These are phyloP conservation scores for Alternaria ventricosa DNA, from an alignment of 2,329 filamentous ascomycete genomes.

Conservation along the genomic window DNA sequence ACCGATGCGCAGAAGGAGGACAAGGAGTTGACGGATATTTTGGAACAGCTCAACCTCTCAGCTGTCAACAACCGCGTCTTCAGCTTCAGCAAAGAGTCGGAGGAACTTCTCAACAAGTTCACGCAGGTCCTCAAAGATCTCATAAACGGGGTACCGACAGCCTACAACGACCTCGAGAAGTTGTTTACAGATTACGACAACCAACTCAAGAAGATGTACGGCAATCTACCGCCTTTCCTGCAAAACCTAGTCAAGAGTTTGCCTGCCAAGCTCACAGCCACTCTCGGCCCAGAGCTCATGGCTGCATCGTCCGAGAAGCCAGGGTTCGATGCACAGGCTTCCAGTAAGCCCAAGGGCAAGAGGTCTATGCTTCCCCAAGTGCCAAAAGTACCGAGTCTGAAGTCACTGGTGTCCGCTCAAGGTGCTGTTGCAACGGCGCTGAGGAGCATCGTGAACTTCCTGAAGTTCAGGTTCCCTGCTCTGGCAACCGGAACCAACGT, in stretches of 20 bases:
- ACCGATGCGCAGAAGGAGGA: constrained; percentile 62
- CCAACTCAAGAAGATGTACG: constrained; percentile 69
- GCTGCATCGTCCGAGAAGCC: constrained; percentile 77
- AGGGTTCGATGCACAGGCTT: constrained; percentile 51
- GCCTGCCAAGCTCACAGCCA: constrained; percentile 79
- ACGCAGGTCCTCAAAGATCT: constrained; percentile 91
- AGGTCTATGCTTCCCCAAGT: constrained; percentile 66
- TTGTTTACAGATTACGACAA: constrained; percentile 68
- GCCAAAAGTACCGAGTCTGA: constrained; percentile 73
- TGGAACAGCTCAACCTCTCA: constrained; percentile 83
- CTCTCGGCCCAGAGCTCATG: constrained; percentile 80
- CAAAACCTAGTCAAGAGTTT: constrained; percentile 86
- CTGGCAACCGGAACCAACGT: constrained; percentile 86
- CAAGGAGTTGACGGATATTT: constrained; percentile 76
- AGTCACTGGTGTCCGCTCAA: constrained; percentile 82
- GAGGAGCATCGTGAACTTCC: constrained; percentile 85
- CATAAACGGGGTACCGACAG: constrained; percentile 89
- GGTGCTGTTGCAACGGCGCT: constrained; percentile 85
- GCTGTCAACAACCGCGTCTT: constrained; percentile 87
- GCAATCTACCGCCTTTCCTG: constrained; percentile 75
- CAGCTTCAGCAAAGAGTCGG: constrained; percentile 81
- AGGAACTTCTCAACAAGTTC: constrained; percentile 82
- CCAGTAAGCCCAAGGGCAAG: constrained; percentile 42
- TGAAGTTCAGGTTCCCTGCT: constrained; percentile 87
- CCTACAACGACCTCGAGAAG: constrained; percentile 85